These are phyloP conservation scores for Rubia peregrina DNA, from an alignment of 305 asterid genomes.

Conservation along the genomic window DNA sequence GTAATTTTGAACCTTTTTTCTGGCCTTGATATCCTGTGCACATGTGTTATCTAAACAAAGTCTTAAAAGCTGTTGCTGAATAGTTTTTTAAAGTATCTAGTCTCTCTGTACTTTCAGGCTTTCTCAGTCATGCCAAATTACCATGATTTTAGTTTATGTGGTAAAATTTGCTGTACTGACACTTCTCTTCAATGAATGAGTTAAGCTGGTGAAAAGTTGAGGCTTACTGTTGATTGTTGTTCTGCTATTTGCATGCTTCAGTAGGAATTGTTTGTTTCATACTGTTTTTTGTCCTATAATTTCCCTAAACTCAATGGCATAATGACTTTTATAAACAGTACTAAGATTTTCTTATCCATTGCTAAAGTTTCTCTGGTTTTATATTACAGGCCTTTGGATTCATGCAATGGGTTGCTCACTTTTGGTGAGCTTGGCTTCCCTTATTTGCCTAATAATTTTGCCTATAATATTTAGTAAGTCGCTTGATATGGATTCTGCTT, in stretches of 20 bases:
- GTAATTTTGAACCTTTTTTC: background rate
- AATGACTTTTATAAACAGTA: background rate
- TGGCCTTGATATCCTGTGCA: background rate
- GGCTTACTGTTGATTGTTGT: background rate
- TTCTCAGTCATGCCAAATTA: background rate
- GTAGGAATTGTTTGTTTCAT: background rate
- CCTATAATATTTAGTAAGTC: constrained; percentile 77
- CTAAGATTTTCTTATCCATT: background rate
- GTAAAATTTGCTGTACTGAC: background rate
- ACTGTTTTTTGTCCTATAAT: background rate
- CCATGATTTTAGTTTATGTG: background rate
- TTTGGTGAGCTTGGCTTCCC: constrained; percentile 98
- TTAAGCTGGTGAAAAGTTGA: background rate
- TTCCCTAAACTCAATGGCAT: background rate
- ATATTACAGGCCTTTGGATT: constrained; percentile 68
- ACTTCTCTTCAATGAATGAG: background rate
- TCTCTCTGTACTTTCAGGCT: background rate
- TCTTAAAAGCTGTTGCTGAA: background rate
- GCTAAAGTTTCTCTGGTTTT: constrained; percentile 14
- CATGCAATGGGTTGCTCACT: constrained; percentile 92
- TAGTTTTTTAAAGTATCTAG: background rate
- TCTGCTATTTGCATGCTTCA: background rate
- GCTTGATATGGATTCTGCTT: constrained; percentile 13
- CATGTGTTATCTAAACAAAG: background rate
- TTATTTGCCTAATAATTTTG: constrained; percentile 82